Evolutionary conservation across 257 asterid genomes (phyloP).

Genomic region (Coffea canephora): DNA sequence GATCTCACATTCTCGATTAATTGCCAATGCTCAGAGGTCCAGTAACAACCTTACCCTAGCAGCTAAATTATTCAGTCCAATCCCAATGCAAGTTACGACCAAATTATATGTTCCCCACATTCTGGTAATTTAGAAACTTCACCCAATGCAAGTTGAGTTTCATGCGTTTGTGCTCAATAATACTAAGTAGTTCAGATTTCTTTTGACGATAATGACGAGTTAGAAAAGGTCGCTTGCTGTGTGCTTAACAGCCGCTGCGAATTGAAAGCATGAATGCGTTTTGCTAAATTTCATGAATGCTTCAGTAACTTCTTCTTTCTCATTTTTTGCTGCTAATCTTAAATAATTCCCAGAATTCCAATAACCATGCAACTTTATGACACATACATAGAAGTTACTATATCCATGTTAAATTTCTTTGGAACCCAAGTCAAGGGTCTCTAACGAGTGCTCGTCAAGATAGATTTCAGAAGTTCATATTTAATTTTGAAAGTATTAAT

Average conservation of each 20-base stretch:
- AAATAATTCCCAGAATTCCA: too few species aligned
- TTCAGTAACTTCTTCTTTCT: neutral
- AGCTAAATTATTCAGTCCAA: neutral
- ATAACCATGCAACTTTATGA: too few species aligned
- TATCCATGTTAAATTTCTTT: neutral
- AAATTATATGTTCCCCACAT: too few species aligned
- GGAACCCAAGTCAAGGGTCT: neutral
- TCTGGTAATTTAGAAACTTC: neutral
- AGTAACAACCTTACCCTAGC: neutral
- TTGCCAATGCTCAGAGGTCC: too few species aligned
- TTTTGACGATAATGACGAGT: neutral
- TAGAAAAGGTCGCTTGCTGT: neutral
- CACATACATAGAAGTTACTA: too few species aligned
- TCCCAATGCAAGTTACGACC: neutral
- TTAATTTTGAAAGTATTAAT: too few species aligned
- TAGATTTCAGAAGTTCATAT: too few species aligned
- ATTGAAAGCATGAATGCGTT: slow-evolving; percentile 2
- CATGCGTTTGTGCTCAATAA: neutral
- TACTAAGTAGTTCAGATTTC: too few species aligned
- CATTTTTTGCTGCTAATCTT: neutral
- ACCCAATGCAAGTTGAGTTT: neutral
- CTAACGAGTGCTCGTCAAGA: too few species aligned
- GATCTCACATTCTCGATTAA: too few species aligned
- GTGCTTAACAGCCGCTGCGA: neutral
- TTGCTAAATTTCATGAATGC: neutral